A percentile compares a stretch with the other conserved stretches of the same genome.
phyloP scores from a whole-genome alignment of 352 stramenopile genomes.

The Globisporangium barbulae region DNA sequence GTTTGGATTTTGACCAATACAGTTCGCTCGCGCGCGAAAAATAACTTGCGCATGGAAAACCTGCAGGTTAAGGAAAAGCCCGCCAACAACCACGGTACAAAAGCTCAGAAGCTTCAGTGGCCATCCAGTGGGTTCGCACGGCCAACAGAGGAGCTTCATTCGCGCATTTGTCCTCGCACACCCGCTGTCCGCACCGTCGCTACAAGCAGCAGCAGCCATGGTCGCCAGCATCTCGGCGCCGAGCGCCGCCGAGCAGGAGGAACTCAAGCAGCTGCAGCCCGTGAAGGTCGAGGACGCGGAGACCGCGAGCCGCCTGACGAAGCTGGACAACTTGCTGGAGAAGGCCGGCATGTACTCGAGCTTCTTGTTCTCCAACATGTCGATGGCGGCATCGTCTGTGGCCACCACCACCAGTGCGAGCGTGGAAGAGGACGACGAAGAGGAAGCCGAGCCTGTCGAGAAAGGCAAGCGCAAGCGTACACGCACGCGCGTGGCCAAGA shows the following conservation, averaged over 20 bases:
- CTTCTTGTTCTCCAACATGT: slow-evolving; percentile 87
- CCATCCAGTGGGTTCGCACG: not conserved
- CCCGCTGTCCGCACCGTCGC: not conserved
- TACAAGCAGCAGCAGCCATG: slow-evolving; percentile 27
- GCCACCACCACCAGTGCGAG: slow-evolving; percentile 1
- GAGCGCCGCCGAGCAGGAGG: slow-evolving; percentile 19
- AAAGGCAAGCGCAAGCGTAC: slow-evolving; percentile 46
- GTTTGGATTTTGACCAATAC: slow-evolving; percentile 8
- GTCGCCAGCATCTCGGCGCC: slow-evolving; percentile 44
- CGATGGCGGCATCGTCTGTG: slow-evolving; percentile 43
- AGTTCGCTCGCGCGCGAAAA: slow-evolving; percentile 12
- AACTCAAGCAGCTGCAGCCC: slow-evolving; percentile 20
- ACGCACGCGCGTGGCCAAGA: slow-evolving; percentile 19
- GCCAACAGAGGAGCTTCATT: not conserved
- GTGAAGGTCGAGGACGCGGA: slow-evolving; percentile 22
- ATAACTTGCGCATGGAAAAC: not conserved
- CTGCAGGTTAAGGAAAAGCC: slow-evolving; percentile 3
- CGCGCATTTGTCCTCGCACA: slow-evolving; percentile 9
- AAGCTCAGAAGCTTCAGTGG: slow-evolving; percentile 1
- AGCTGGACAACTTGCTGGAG: slow-evolving; percentile 85
- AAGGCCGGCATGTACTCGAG: slow-evolving; percentile 87
- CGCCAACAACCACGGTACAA: slow-evolving; percentile 1
- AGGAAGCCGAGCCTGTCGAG: slow-evolving; percentile 14
- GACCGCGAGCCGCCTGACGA: slow-evolving; percentile 65
- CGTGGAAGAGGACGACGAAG: slow-evolving; percentile 18